Conservation (phyloP, 169 alveolate genomes). For the Eimeria sp. region DNA sequence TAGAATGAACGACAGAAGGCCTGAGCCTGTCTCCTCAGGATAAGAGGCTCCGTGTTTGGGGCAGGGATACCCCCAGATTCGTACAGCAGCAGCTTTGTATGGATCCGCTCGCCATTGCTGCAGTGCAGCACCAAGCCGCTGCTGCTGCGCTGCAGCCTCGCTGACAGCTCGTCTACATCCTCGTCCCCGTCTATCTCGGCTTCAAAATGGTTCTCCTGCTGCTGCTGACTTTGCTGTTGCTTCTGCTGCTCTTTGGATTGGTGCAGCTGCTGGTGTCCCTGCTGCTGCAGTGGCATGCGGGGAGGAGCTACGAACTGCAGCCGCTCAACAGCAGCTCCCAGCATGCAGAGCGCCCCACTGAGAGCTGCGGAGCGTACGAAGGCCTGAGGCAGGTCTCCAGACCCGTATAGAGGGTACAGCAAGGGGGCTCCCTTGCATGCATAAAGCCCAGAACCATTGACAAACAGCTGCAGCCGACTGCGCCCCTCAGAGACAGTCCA, state of each 20-base stretch:
- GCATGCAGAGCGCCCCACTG: conserved; percentile 74
- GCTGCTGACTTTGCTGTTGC: conserved; percentile 15
- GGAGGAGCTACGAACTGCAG: conserved; percentile 57
- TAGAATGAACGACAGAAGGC: not conserved
- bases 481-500: conserved; percentile 52
- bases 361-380: conserved; percentile 53
- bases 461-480: conserved; percentile 44
- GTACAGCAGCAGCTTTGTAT: conserved; percentile 32
- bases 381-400: conserved; percentile 70
- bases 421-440: conserved; percentile 49
- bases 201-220: not conserved
- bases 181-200: not conserved
- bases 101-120: conserved; percentile 64
- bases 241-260: conserved; percentile 33
- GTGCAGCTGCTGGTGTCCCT: not conserved
- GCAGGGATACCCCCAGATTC: conserved; percentile 17
- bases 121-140: conserved; percentile 61
- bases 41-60: conserved; percentile 8
- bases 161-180: conserved; percentile 17
- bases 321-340: conserved; percentile 52
- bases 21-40: conserved; percentile 32
- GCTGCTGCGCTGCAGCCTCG: conserved; percentile 41
- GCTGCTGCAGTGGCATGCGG: conserved; percentile 25
- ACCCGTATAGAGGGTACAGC: conserved; percentile 55
- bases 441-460: not conserved